phyloP scores from a whole-genome alignment of 306 rosid species.

The Mucuna pruriens region DNA sequence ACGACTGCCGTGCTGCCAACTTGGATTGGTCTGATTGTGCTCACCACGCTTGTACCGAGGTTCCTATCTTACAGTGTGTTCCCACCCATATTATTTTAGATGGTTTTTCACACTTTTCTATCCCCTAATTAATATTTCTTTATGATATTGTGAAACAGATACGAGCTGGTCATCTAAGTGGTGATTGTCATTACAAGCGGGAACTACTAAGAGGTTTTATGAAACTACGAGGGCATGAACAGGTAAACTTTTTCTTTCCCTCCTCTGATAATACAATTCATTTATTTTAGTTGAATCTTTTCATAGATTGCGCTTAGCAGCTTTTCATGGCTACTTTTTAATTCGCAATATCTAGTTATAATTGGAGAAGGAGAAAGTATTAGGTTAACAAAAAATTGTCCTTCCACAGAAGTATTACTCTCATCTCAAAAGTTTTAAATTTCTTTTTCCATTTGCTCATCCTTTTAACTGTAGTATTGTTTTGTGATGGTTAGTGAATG shows the following conservation, averaged over 20 bases:
- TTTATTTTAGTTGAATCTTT: constrained; percentile 13
- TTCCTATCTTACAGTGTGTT: constrained; percentile 5
- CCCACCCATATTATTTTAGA: background rate
- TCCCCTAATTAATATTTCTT: background rate
- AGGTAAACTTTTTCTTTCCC: constrained; percentile 49
- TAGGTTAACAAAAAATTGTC: background rate
- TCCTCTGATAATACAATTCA: background rate
- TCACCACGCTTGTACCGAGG: constrained; percentile 89
- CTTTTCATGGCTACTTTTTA: constrained; percentile 7
- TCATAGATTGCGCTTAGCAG: background rate
- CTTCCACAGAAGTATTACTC: background rate
- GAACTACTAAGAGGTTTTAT: constrained; percentile 71
- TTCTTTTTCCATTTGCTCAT: background rate
- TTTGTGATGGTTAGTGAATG: background rate
- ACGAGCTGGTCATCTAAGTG: constrained; percentile 78
- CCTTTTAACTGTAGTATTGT: background rate
- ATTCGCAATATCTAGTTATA: background rate
- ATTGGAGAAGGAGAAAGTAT: background rate
- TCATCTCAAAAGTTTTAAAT: background rate
- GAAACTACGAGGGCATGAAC: constrained; percentile 79
- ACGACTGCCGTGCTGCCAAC: constrained; percentile 72
- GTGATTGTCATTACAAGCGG: constrained; percentile 81
- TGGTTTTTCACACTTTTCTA: background rate
- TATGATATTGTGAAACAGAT: constrained; percentile 52
- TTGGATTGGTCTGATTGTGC: constrained; percentile 77